phyloP scores from a whole-genome alignment of 225 moss, liverwort and hornwort species.

The Physcomitrellopsis africana region DNA sequence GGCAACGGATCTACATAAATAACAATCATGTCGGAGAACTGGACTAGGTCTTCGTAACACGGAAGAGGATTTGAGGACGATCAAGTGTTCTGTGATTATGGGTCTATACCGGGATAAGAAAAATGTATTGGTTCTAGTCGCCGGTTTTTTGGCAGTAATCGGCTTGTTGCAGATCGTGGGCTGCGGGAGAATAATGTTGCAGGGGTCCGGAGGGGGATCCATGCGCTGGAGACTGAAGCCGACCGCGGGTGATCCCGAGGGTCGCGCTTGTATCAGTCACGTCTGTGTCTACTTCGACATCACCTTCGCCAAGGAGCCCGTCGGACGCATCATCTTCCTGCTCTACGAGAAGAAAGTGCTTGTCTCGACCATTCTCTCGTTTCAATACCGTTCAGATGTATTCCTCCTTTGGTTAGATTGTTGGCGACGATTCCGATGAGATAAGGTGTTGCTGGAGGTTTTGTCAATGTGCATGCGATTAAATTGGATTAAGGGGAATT shows the following conservation, averaged over 20 bases:
- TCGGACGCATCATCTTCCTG: conserved; percentile 72
- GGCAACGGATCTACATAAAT: conserved; percentile 5
- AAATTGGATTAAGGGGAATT: not conserved
- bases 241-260: conserved; percentile 30
- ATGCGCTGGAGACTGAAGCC: conserved; percentile 14
- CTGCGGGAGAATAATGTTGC: conserved; percentile 36
- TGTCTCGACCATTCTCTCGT: not conserved
- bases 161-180: conserved; percentile 62
- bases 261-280: conserved; percentile 55
- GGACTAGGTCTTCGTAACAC: conserved; percentile 18
- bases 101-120: conserved; percentile 66
- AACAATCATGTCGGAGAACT: not conserved
- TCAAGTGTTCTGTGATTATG: conserved; percentile 34
- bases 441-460: not conserved
- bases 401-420: not conserved
- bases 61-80: conserved; percentile 1
- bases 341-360: conserved; percentile 66
- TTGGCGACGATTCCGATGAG: not conserved
- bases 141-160: conserved; percentile 50
- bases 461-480: not conserved
- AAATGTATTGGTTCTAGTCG: conserved; percentile 52
- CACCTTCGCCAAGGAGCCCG: conserved; percentile 52
- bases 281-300: conserved; percentile 75
- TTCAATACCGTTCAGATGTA: too few relatives aligned
- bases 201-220: not conserved